phyloP scores from a whole-genome alignment of 805 yeast species.

The Schwanniomyces sp. region DNA sequence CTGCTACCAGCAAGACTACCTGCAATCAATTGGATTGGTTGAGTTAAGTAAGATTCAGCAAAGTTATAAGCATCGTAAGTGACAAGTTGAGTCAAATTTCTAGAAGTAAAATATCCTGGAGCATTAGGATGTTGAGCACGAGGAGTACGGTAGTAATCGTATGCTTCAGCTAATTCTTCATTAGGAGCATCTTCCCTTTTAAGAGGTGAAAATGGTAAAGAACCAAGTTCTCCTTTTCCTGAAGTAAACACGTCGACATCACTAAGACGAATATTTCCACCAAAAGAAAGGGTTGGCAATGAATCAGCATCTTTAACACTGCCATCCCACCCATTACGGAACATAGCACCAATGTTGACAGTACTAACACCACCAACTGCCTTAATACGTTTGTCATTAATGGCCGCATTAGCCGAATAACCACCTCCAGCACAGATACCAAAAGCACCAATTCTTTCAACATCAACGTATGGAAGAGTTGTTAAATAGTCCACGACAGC shows the following conservation, averaged over 20 bases:
- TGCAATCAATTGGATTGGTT: not conserved
- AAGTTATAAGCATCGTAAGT: not conserved
- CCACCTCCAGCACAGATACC: slow-evolving; percentile 3
- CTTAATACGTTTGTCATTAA: slow-evolving; percentile 1
- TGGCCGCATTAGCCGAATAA: not conserved
- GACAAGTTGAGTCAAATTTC: too few species aligned
- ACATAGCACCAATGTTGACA: not conserved
- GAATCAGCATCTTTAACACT: not conserved
- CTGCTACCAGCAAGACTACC: not conserved
- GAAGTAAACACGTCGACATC: not conserved
- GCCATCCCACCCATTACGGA: not conserved
- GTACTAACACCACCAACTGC: not conserved
- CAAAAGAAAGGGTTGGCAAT: not conserved
- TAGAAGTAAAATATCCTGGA: not conserved
- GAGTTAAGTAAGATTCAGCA: not conserved
- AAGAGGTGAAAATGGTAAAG: not conserved
- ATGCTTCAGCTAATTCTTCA: not conserved
- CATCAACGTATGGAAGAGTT: not conserved
- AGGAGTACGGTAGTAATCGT: not conserved
- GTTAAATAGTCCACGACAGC: not conserved
- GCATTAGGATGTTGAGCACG: not conserved
- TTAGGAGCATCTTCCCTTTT: not conserved
- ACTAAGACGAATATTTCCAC: not conserved
- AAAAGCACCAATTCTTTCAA: not conserved
- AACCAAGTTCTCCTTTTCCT: not conserved